phyloP scores from a whole-genome alignment of 2,329 filamentous ascomycete genomes.

The Fusarium graminum region DNA sequence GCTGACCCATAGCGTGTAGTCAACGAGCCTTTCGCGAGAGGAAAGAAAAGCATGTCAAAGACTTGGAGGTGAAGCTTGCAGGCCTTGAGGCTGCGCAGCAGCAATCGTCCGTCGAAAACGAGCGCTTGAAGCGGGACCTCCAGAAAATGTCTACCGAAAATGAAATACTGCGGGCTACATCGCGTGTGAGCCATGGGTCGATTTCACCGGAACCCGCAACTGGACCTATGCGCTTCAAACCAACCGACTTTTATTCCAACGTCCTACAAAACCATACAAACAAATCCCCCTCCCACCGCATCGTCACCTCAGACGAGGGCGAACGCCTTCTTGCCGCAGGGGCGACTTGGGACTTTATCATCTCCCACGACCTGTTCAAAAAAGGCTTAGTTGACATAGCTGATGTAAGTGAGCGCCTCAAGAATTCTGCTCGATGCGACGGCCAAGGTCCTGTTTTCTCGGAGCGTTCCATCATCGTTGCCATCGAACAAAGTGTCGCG shows the following conservation, averaged over 20 bases:
- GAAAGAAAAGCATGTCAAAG: constrained; percentile 94
- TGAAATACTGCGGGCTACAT: constrained; percentile 88
- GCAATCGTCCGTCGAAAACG: constrained; percentile 83
- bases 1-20: constrained; percentile 60
- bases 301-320: constrained; percentile 74
- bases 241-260: constrained; percentile 77
- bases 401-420: constrained; percentile 83
- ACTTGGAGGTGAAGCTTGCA: constrained; percentile 88
- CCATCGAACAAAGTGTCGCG: constrained; percentile 83
- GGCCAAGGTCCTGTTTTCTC: constrained; percentile 90
- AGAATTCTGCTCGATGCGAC: constrained; percentile 81
- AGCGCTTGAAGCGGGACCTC: constrained; percentile 84
- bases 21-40: constrained; percentile 96
- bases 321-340: constrained; percentile 79
- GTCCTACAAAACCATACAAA: constrained; percentile 72
- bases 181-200: constrained; percentile 58
- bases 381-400: constrained; percentile 84
- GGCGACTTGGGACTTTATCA: constrained; percentile 91
- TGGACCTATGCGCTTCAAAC: constrained; percentile 78
- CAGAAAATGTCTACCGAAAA: constrained; percentile 91
- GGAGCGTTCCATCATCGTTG: constrained; percentile 77
- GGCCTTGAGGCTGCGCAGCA: constrained; percentile 80
- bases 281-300: constrained; percentile 75
- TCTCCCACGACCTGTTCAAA: constrained; percentile 81
- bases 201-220: constrained; percentile 66